A percentile compares a stretch with the other conserved stretches of the same genome.
Evolutionary conservation across 345 rosid species (phyloP).

Genomic region (Combretum micranthum): DNA sequence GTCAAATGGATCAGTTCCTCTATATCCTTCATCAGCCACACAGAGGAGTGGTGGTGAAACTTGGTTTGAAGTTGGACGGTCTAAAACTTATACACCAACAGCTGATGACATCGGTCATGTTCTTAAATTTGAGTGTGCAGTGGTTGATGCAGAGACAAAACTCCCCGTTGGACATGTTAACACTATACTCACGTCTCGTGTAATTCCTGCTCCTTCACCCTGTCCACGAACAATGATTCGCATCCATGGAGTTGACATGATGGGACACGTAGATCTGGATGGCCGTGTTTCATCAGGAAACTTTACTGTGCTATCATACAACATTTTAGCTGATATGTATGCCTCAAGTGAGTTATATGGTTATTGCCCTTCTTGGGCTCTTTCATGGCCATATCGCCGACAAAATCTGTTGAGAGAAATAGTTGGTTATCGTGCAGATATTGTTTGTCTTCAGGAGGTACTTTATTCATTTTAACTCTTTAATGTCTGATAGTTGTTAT

Average conservation of each 20-base stretch:
- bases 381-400: conserved; percentile 92
- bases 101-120: conserved; percentile 89
- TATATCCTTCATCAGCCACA: conserved; percentile 57
- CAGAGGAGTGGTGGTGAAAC: conserved; percentile 88
- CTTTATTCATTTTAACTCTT: neutral
- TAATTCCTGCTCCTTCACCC: conserved; percentile 97
- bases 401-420: conserved; percentile 90
- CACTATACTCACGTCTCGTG: conserved; percentile 77
- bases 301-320: conserved; percentile 89
- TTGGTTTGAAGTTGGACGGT: conserved; percentile 89
- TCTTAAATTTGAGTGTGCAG: conserved; percentile 91
- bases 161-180: conserved; percentile 49
- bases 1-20: conserved; percentile 67
- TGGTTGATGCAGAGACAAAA: conserved; percentile 76
- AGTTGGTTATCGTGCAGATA: conserved; percentile 86
- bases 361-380: conserved; percentile 98
- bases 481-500: neutral
- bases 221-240: conserved; percentile 82
- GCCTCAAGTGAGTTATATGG: conserved; percentile 77
- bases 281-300: conserved; percentile 62
- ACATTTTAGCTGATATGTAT: conserved; percentile 73
- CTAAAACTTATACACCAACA: conserved; percentile 88
- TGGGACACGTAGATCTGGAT: conserved; percentile 62
- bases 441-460: conserved; percentile 98
- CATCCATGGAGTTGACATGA: conserved; percentile 53